Evolutionary conservation across 352 stramenopile species (phyloP).

Genomic region (Globisporangium mamillatum): DNA sequence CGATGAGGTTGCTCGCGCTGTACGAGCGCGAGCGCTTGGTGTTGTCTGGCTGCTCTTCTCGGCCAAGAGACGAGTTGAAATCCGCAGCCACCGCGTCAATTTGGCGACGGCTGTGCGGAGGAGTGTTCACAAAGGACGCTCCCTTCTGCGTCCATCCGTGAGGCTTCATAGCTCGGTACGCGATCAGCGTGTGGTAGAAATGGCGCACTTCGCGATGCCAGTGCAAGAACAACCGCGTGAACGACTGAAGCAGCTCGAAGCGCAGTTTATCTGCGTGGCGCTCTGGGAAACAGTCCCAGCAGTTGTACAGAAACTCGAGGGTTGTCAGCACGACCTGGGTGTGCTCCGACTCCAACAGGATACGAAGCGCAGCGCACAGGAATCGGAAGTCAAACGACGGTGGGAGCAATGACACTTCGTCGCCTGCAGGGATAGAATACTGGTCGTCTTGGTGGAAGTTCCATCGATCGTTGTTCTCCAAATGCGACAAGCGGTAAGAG

Average conservation of each 20-base stretch:
- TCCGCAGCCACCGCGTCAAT: conserved; percentile 86
- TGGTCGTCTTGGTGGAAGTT: conserved; percentile 90
- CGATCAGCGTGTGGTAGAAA: conserved; percentile 87
- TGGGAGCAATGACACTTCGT: conserved; percentile 82
- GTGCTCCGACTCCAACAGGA: conserved; percentile 81
- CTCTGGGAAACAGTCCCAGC: conserved; percentile 88
- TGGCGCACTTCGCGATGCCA: conserved; percentile 86
- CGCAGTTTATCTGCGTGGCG: conserved; percentile 85
- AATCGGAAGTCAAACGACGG: conserved; percentile 89
- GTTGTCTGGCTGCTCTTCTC: conserved; percentile 52
- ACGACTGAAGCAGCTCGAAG: conserved; percentile 76
- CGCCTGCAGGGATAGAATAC: conserved; percentile 83
- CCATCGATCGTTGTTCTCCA: conserved; percentile 90
- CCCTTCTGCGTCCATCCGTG: conserved; percentile 86
- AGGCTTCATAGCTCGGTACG: conserved; percentile 81
- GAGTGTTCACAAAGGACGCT: conserved; percentile 84
- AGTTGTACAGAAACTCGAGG: conserved; percentile 88
- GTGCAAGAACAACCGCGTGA: conserved; percentile 80
- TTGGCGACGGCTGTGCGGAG: conserved; percentile 79
- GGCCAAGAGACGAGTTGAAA: conserved; percentile 81
- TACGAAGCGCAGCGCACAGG: conserved; percentile 72
- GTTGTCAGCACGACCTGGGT: conserved; percentile 86
- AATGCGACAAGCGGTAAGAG: conserved; percentile 83
- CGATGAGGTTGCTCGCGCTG: conserved; percentile 81
- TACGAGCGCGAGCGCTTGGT: conserved; percentile 68